These are phyloP conservation scores for Tricholoma bakamatsutake DNA, from an alignment of 768 basidiomycete species.

Conservation along the genomic window DNA sequence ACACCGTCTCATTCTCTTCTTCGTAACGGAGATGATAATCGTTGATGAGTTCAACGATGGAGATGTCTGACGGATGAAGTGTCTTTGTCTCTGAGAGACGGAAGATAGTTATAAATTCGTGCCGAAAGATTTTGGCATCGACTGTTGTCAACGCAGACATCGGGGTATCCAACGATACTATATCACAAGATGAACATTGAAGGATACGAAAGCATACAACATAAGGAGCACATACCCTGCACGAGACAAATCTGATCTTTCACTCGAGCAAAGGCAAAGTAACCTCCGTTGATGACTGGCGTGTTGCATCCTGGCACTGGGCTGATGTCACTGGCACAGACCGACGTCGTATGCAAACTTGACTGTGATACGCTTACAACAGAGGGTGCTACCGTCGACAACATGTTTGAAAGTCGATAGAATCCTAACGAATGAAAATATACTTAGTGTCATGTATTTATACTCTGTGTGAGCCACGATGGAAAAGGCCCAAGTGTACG, in stretches of 20 bases:
- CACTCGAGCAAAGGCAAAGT: slow-evolving; percentile 56
- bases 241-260: slow-evolving; percentile 50
- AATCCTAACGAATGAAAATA: background rate
- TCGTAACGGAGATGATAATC: slow-evolving; percentile 46
- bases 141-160: slow-evolving; percentile 38
- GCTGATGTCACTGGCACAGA: slow-evolving; percentile 2
- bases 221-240: slow-evolving; percentile 52
- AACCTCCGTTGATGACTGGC: slow-evolving; percentile 31
- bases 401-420: slow-evolving; percentile 2
- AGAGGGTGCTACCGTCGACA: slow-evolving; percentile 7
- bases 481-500: slow-evolving; percentile 18
- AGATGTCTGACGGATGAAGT: slow-evolving; percentile 44
- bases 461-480: slow-evolving; percentile 36
- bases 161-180: slow-evolving; percentile 35
- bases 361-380: background rate
- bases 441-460: slow-evolving; percentile 26
- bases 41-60: slow-evolving; percentile 46
- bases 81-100: slow-evolving; percentile 41
- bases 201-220: background rate
- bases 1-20: slow-evolving; percentile 53
- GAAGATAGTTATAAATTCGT: slow-evolving; percentile 63
- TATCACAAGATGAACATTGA: background rate
- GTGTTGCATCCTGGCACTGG: slow-evolving; percentile 9
- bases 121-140: slow-evolving; percentile 50
- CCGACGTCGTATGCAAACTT: background rate